phyloP scores from a whole-genome alignment of 345 rosid genomes.

The Citrus glauca region DNA sequence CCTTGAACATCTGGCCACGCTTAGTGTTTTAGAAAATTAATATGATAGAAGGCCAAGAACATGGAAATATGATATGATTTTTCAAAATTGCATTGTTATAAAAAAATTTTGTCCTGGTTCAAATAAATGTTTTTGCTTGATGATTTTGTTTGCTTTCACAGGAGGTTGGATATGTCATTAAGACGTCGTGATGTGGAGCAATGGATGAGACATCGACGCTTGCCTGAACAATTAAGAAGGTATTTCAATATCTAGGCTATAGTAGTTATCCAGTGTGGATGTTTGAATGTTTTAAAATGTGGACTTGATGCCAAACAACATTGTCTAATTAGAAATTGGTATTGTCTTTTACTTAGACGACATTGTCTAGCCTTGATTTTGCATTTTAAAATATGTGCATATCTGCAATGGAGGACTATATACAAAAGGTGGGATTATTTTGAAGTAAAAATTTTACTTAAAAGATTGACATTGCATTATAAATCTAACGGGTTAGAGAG shows the following conservation, averaged over 20 bases:
- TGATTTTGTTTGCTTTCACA: slow-evolving; percentile 21
- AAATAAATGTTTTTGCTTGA: not conserved
- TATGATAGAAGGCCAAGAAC: not conserved
- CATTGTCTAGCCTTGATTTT: not conserved
- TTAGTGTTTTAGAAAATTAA: not conserved
- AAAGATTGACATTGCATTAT: not conserved
- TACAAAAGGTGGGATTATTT: no score
- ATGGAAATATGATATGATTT: not conserved
- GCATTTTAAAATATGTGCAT: no score
- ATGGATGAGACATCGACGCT: slow-evolving; percentile 90
- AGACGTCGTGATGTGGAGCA: slow-evolving; percentile 91
- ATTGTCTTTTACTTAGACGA: no score
- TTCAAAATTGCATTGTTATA: not conserved
- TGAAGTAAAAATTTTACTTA: not conserved
- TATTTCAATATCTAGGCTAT: not conserved
- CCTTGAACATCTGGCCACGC: not conserved
- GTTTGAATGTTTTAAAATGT: not conserved
- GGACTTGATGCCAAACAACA: not conserved
- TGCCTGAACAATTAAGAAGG: slow-evolving; percentile 70
- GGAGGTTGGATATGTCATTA: slow-evolving; percentile 79
- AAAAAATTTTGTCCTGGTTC: not conserved
- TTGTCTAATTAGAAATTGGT: no score
- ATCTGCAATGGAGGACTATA: not conserved
- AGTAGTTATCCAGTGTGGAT: not conserved
- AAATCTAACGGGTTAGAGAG: not conserved